Percentiles rank a stretch among this genome's conserved stretches.
These are phyloP conservation scores for Leccinum boreale DNA, from an alignment of 768 basidiomycete genomes.

Conservation along the genomic window DNA sequence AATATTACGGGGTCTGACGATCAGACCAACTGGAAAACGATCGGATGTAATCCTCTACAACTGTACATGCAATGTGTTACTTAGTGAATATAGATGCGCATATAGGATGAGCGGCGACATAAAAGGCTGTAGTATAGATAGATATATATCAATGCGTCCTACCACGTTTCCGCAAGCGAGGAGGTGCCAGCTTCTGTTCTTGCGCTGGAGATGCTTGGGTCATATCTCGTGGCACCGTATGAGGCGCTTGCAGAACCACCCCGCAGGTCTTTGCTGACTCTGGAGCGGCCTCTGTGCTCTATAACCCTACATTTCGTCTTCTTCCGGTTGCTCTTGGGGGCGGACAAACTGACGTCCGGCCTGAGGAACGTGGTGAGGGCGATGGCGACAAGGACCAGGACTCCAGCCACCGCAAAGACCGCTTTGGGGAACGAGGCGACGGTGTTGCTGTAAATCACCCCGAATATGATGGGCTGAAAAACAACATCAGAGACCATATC, in stretches of 20 bases:
- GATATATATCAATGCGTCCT: not conserved
- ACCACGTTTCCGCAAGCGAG: not conserved
- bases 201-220: conserved; percentile 5
- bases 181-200: conserved; percentile 8
- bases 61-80: conserved; percentile 1
- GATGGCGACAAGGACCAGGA: conserved; percentile 51
- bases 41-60: not conserved
- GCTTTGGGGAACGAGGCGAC: conserved; percentile 65
- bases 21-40: not conserved
- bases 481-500: conserved; percentile 8
- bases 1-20: not conserved
- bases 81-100: conserved; percentile 16
- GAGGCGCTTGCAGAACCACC: conserved; percentile 26
- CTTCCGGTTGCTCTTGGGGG: conserved; percentile 11
- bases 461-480: conserved; percentile 65
- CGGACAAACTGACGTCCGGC: conserved; percentile 28
- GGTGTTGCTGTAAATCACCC: conserved; percentile 59
- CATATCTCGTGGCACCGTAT: conserved; percentile 16
- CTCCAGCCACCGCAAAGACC: conserved; percentile 60
- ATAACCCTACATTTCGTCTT: conserved; percentile 7
- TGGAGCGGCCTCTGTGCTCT: conserved; percentile 26
- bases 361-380: conserved; percentile 43
- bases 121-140: not conserved
- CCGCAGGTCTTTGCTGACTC: conserved; percentile 40
- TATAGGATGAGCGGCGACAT: not conserved